These are phyloP conservation scores for Aspergillus aculeatinus DNA, from an alignment of 2,329 filamentous ascomycete genomes.

Conservation along the genomic window DNA sequence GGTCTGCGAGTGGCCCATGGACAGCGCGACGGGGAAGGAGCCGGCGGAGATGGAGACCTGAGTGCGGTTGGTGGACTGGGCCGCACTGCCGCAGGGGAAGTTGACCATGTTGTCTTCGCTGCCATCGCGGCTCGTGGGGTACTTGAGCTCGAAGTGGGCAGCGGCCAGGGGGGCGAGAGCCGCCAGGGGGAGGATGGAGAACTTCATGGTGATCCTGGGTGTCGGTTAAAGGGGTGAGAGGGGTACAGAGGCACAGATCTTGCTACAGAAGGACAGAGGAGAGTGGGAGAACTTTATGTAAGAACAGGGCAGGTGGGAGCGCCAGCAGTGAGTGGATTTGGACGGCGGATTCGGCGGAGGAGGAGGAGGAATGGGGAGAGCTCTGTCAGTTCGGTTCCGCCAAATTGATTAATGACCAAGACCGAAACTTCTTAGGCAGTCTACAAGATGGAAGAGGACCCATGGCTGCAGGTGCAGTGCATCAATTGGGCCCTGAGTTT, in stretches of 20 bases:
- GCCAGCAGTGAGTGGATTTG: background rate
- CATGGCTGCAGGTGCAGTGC: no score
- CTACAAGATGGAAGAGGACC: background rate
- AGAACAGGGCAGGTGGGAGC: background rate
- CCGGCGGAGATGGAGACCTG: conserved; percentile 50
- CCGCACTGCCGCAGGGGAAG: conserved; percentile 54
- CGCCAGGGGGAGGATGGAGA: conserved; percentile 38
- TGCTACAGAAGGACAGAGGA: background rate
- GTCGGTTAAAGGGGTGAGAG: background rate
- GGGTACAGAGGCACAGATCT: background rate
- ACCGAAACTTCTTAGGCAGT: background rate
- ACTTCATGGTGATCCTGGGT: conserved; percentile 26
- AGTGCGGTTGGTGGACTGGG: conserved; percentile 48
- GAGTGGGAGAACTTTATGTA: background rate
- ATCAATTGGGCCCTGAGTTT: background rate
- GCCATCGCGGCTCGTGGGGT: conserved; percentile 52
- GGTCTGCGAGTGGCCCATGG: conserved; percentile 53
- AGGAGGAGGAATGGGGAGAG: background rate
- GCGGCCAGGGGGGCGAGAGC: conserved; percentile 47
- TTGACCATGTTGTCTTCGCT: conserved; percentile 47
- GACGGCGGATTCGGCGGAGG: background rate
- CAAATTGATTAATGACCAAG: background rate
- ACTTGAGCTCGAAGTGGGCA: conserved; percentile 58
- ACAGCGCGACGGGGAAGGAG: conserved; percentile 51
- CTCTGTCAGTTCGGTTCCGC: background rate